Evolutionary conservation across 2,329 filamentous ascomycete species (phyloP), one percentile per base, ranked within the genome.

Genomic region (Penicillium psychrosexuale): DNA sequence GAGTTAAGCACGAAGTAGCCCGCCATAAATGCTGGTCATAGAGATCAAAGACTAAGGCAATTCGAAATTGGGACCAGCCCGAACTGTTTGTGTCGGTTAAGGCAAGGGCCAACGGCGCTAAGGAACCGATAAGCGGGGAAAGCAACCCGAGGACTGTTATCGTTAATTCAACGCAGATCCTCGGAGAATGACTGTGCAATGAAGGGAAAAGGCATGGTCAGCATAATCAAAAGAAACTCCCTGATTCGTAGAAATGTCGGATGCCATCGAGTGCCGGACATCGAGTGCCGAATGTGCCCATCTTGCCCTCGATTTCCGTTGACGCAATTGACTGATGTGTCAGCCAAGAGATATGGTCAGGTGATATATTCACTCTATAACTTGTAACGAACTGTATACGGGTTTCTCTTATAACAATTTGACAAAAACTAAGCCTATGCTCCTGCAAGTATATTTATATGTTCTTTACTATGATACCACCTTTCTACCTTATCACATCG

Each of bases 121-220:
- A 48, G 51, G 36, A 45, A 51, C 47, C 49, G 57, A 57, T 57
- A 62, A 66, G 66, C 57, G 62, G 56, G 56, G 59, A 52, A 52
- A 30, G 39, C 34, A 42, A 13, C 13, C 13, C 31, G 13, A 6
- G 12, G 13, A 11, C 24, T 15, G 49, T 56, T 48, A 53, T 48
- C 53, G 42, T 13, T 8, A 22, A 24, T 28, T 44, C 22, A 43
- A 53, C n/a, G 44, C 22, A 36, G 47, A 51, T 39, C 47, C 19
- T 46, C 13, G 24, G 15, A 33, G 17, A 27, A 38, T 31, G 37
- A 22, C 4, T 43, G 22, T 49, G 30, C 44, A 40, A 49, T 53
- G 17, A 31, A 28, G 31, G 43, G 17, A 24, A 30, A 22, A 40
- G 22, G n/a, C 37, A 48, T 31, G 24, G 17, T 36, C 38, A 37